Evolutionary conservation across 495 filamentous ascomycete species (phyloP), one percentile per base, ranked within the genome.

Genomic region (Haplographium delicatum): DNA sequence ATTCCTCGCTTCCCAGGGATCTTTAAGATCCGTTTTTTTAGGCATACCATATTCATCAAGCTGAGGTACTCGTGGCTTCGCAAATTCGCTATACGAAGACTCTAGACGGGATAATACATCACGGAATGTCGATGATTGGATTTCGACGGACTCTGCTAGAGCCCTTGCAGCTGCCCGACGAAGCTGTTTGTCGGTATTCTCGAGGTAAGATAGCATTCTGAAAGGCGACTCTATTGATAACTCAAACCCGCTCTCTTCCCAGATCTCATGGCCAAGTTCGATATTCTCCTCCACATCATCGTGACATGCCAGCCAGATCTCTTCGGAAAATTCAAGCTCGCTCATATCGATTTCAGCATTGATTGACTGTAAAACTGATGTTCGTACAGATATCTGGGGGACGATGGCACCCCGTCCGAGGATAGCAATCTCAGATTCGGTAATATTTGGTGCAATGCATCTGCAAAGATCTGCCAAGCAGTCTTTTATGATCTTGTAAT

Each of bases 21-120:
- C 94, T 4, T 80, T 71, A 10, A 85, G 72, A 57, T 96, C 85
- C 51, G 80, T 76, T 65, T 94, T 96, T 63, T 77, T 84, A 2
- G 85, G 85, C 90, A 97, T 91, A 41, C 93, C 93, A 61, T 86
- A 97, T 45, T 88, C 85, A 59, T 98, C 94, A 15, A 87, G 81
- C 57, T 89, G 83, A 3, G 87, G 86, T 15, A 82, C 77, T 41
- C 83, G 82, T 5, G 89, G 88, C 63, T 91, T 90, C 10, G 86
- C 83, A 46, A 89, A 78, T 44, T 88, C 79, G 18, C 72, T 63
- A 65, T 97, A 98, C 13, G 76, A 79, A 5, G 74, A 58, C 54
- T 87, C 69, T 13, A 98, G 72, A 20, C 74, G 70, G 27, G 72
- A 64, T 20, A 96, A 60, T 2, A 87, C 72, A 10, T 74, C 67